Evolutionary conservation across 1,139 yeast genomes (phyloP), one percentile per base, ranked within the genome.

Genomic region (Saccharomyces hybrid): DNA sequence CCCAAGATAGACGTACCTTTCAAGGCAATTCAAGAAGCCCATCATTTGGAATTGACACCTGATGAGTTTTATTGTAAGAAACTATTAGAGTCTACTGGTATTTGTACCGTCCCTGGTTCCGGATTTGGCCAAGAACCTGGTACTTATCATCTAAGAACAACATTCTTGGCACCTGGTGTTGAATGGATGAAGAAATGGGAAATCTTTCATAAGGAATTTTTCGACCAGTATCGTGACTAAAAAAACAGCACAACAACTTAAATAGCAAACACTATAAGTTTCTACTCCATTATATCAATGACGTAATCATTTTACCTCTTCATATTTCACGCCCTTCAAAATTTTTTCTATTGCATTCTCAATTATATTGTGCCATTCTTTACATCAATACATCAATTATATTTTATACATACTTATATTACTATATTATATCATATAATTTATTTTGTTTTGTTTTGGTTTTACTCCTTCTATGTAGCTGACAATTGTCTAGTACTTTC

Each of bases 51-150:
- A 28, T 68, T 80, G 64, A 77, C 80, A 50, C 83, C 91, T 42
- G 99, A 95, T 70, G 96, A 88, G 67, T 80, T 87, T 60, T 95
- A 93, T 74, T 90, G 97, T 71, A 77, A 85, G 68, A 84, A 85
- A 62, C 74, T 93, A 57, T 77, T 93, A 61, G 93, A 91, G 62
- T 70, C 73, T 54, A 90, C 99, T n/a, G 99, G 99, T 63, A 90
- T 93, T 59, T 95, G 99, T 72, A 89, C 95, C 53, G 95, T 93
- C 57, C 98, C 99, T 32, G 99, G 99, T 46, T 83, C 90, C 48
- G 99, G 99, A 1, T 95, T 93, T 66, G 98, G 98, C 46, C 99
- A 95, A 73, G 85, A 77, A 50, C 83, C 83, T 51, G 95, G 88
- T 26, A 89, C 97, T 8, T 87, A 78, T 74, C 99, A 93, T 70